Conservation (phyloP, 208 protist species). For the Acanthamoeba lenticulata region DNA sequence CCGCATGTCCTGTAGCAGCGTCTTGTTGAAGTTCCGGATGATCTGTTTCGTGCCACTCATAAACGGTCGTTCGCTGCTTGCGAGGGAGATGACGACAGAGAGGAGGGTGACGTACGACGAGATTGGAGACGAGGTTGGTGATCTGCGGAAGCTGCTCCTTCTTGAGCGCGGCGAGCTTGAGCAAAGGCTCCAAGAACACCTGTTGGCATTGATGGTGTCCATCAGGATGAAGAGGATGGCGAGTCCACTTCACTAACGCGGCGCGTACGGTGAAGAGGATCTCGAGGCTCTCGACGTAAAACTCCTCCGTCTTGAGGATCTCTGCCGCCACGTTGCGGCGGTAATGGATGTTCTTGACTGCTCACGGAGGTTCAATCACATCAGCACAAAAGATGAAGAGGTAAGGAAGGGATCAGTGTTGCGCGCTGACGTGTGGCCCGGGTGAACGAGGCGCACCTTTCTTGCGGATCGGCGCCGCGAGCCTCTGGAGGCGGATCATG, state of each 20-base stretch:
- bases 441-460: too few relatives aligned
- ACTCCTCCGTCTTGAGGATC: slow-evolving; percentile 34
- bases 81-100: too few relatives aligned
- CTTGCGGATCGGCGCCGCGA: not conserved
- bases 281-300: slow-evolving; percentile 2
- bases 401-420: too few relatives aligned
- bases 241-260: not conserved
- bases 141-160: not conserved
- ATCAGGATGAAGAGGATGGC: not conserved
- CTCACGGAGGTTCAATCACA: too few relatives aligned
- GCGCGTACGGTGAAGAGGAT: not conserved
- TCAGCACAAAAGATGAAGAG: too few relatives aligned
- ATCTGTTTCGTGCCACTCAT: too few relatives aligned
- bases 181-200: not conserved
- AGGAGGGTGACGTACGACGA: not conserved
- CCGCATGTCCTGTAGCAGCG: not conserved
- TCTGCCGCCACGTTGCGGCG: not conserved
- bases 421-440: too few relatives aligned
- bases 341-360: not conserved
- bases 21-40: slow-evolving; percentile 26
- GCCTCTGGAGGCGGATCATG: not conserved
- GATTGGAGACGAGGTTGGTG: not conserved
- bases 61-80: too few relatives aligned
- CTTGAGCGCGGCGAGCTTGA: not conserved
- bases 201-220: too few relatives aligned